Conservation (phyloP, 202 grass and related monocot species). For the Setaria italica region DNA sequence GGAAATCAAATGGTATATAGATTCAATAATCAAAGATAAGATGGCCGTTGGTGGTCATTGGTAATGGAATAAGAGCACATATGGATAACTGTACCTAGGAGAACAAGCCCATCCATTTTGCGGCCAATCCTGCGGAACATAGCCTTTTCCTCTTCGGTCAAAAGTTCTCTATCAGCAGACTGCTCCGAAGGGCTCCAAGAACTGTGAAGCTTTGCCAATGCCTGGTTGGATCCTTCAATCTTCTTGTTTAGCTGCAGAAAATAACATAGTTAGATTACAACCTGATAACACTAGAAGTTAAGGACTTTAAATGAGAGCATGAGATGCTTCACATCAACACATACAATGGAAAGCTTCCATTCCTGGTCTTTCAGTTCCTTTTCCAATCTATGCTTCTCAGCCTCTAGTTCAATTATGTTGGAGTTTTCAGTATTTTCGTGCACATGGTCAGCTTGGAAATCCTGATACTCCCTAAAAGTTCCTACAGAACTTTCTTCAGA, state of each 20-base stretch:
- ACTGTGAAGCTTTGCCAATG: conserved; percentile 65
- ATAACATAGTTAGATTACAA: conserved; percentile 5
- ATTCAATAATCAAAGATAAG: conserved; percentile 16
- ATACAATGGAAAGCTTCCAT: conserved; percentile 74
- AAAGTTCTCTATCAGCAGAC: conserved; percentile 71
- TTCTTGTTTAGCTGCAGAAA: conserved; percentile 73
- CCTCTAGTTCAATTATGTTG: conserved; percentile 60
- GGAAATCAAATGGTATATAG: conserved; percentile 18
- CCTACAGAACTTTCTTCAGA: conserved; percentile 56
- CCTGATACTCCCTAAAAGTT: conserved; percentile 72
- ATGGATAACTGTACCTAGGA: conserved; percentile 58
- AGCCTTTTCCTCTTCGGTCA: conserved; percentile 81
- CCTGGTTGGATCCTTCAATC: conserved; percentile 75
- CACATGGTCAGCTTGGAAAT: conserved; percentile 59
- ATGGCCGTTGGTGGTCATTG: conserved; percentile 9
- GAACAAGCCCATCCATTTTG: conserved; percentile 77
- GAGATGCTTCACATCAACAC: conserved; percentile 37
- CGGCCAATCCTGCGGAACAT: conserved; percentile 68
- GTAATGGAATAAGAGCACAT: background rate
- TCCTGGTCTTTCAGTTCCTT: conserved; percentile 80
- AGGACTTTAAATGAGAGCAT: conserved; percentile 33
- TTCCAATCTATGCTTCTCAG: conserved; percentile 66
- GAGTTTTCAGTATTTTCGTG: conserved; percentile 41
- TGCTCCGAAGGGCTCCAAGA: conserved; percentile 60
- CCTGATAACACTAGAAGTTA: conserved; percentile 6